Evolutionary conservation across 2,329 filamentous ascomycete genomes (phyloP).

Genomic region (Zasmidium cellare): DNA sequence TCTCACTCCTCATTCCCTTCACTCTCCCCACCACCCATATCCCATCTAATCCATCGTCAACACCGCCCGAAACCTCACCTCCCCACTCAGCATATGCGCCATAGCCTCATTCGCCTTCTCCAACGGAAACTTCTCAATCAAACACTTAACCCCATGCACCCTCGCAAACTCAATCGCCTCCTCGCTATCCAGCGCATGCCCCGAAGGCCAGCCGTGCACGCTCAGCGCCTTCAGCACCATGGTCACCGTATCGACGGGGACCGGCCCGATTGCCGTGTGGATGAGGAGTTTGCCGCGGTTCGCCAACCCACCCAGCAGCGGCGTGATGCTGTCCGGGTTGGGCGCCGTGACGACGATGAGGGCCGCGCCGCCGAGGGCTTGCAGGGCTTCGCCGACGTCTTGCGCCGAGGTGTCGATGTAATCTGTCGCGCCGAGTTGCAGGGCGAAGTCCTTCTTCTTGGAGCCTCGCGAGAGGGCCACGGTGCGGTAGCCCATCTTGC

Average conservation of each 20-base stretch:
- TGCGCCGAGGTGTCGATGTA: slow-evolving; percentile 57
- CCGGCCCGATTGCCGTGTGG: slow-evolving; percentile 53
- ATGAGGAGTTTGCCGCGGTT: slow-evolving; percentile 60
- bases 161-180: slow-evolving; percentile 54
- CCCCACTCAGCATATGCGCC: slow-evolving; percentile 51
- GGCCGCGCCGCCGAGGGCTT: slow-evolving; percentile 61
- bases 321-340: slow-evolving; percentile 55
- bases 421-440: slow-evolving; percentile 57
- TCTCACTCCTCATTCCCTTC: background rate
- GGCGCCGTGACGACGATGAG: slow-evolving; percentile 65
- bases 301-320: slow-evolving; percentile 56
- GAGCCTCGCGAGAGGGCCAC: slow-evolving; percentile 52
- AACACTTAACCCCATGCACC: slow-evolving; percentile 50
- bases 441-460: slow-evolving; percentile 55
- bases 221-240: slow-evolving; percentile 50
- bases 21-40: background rate
- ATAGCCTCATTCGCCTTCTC: slow-evolving; percentile 52
- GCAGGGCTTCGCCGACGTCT: slow-evolving; percentile 52
- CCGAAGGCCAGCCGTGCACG: slow-evolving; percentile 55
- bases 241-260: slow-evolving; percentile 44
- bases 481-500: slow-evolving; percentile 54
- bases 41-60: slow-evolving; percentile 46
- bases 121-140: slow-evolving; percentile 56
- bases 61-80: slow-evolving; percentile 54
- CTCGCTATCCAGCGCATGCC: slow-evolving; percentile 54